A percentile compares a stretch with the other conserved stretches of the same genome.
Conservation (phyloP, 345 rosid species). For the Pseudoturritis turrita region DNA sequence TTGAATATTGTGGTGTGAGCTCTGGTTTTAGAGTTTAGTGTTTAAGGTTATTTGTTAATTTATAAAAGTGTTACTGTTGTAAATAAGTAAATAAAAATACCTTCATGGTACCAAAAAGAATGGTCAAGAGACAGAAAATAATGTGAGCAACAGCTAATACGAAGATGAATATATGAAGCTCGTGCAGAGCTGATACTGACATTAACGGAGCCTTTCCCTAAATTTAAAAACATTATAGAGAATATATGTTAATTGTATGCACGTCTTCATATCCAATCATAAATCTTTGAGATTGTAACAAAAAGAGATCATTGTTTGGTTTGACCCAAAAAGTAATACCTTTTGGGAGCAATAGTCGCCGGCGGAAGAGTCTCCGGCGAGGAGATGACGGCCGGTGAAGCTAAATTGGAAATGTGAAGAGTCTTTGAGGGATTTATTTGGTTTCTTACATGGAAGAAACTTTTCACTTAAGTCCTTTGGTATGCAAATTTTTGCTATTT, state of each 20-base stretch:
- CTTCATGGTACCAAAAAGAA: slow-evolving; percentile 70
- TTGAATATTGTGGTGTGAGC: neutral
- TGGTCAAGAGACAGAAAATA: slow-evolving; percentile 64
- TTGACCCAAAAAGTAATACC: slow-evolving; percentile 24
- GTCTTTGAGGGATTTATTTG: slow-evolving; percentile 19
- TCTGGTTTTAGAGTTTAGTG: neutral
- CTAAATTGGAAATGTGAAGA: slow-evolving; percentile 39
- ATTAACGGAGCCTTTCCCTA: slow-evolving; percentile 70
- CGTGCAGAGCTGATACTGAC: slow-evolving; percentile 64
- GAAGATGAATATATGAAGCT: slow-evolving; percentile 82
- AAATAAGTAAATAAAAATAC: slow-evolving; percentile 22
- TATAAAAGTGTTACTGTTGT: neutral
- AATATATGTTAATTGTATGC: neutral
- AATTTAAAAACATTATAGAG: neutral
- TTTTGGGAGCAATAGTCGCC: slow-evolving; percentile 29
- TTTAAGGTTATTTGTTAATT: neutral
- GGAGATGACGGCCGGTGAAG: slow-evolving; percentile 55
- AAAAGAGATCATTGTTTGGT: neutral
- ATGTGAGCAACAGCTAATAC: slow-evolving; percentile 76
- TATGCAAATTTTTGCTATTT: slow-evolving; percentile 51
- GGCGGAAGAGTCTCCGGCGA: slow-evolving; percentile 34
- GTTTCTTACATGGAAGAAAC: slow-evolving; percentile 54
- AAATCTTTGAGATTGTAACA: neutral
- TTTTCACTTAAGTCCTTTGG: slow-evolving; percentile 37
- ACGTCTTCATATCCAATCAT: slow-evolving; percentile 8